Evolutionary conservation across 2,329 filamentous ascomycete genomes (phyloP), one percentile per base, ranked within the genome.

Genomic region (Paracoccidioides brasiliensis): DNA sequence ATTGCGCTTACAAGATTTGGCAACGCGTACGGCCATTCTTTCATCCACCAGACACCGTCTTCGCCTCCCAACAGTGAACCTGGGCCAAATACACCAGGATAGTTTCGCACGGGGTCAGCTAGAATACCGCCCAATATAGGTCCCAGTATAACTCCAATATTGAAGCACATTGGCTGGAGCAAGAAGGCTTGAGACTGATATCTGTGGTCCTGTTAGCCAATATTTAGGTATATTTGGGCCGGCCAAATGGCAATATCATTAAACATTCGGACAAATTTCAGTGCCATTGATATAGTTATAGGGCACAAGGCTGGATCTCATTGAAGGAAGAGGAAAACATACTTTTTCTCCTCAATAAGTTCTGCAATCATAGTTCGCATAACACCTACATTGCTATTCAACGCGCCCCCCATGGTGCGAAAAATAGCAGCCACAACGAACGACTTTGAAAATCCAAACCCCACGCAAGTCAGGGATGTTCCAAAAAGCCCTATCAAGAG

Each of bases 351-450:
- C 52, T 77, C 75, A 41, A 88, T 80, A 38, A 86, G 84, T 68
- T 89, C 85, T 1, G 79, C 79, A 48, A 88, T 84, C 79, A 88
- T 84, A 5, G 84, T 87, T 58, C 84, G 74, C 82, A 88, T 84
- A 3, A 88, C 83, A 0, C 84, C 84, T 1, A 87, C 78, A 64
- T 88, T 89, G 1, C 84, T 85, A 66, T 88, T 88, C 51, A 87
- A 68, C 9, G 80, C 72, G 0, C 86, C 86, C 0, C 84, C 85
- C 40, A 86, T 65, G 9, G 76, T 78, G 5, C 86, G 74, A 73
- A 85, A 90, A 48, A 82, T 75, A 0, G 84, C 78, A 0, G 85
- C 85, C 37, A 71, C 64, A 12, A 72, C 73, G 64, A 89, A 88
- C 3, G 75, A 83, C 33, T 74, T 74, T 3, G 82, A 82, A 62